Percentiles rank a stretch among this genome's conserved stretches.
Evolutionary conservation across 2,329 filamentous ascomycete species (phyloP).

Genomic region (Gliomastix tumulicola): DNA sequence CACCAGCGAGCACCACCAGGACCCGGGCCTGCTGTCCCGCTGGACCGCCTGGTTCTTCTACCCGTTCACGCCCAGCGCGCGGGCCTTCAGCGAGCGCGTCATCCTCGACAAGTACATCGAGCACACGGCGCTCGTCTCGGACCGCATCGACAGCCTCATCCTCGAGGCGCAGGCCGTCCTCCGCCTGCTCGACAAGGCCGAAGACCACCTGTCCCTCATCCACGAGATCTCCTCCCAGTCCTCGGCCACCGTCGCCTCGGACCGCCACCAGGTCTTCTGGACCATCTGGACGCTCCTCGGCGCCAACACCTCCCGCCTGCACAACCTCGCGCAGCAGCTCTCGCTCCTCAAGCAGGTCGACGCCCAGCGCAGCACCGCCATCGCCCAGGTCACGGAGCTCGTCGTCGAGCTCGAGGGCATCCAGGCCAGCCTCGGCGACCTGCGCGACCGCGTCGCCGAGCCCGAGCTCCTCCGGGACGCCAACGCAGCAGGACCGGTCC

Average conservation of each 20-base stretch:
- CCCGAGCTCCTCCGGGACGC: conserved; percentile 51
- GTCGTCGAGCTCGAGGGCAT: conserved; percentile 70
- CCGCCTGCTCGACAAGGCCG: conserved; percentile 57
- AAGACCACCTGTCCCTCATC: conserved; percentile 63
- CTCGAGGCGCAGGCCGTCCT: conserved; percentile 63
- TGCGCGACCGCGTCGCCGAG: conserved; percentile 63
- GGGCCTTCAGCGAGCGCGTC: conserved; percentile 39
- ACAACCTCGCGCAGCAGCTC: conserved; percentile 57
- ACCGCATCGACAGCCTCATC: conserved; percentile 62
- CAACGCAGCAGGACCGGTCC: conserved; percentile 31
- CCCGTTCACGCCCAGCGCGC: conserved; percentile 55
- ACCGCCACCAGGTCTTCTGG: conserved; percentile 60
- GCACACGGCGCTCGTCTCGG: conserved; percentile 63
- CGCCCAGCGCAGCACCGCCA: conserved; percentile 56
- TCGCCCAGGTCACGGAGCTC: conserved; percentile 61
- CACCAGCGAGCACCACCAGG: too few relatives aligned
- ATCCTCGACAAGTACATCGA: conserved; percentile 69
- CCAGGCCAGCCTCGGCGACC: conserved; percentile 60
- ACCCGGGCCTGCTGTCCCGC: neutral
- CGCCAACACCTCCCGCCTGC: conserved; percentile 54
- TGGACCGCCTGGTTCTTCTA: conserved; percentile 38
- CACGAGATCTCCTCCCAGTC: conserved; percentile 61
- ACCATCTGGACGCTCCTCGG: conserved; percentile 70
- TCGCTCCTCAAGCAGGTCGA: conserved; percentile 59
- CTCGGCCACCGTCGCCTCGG: conserved; percentile 47